Base-by-base conservation (phyloP, 192 early-diverging fungal species). In the Gamsiella multidivaricata region DNA sequence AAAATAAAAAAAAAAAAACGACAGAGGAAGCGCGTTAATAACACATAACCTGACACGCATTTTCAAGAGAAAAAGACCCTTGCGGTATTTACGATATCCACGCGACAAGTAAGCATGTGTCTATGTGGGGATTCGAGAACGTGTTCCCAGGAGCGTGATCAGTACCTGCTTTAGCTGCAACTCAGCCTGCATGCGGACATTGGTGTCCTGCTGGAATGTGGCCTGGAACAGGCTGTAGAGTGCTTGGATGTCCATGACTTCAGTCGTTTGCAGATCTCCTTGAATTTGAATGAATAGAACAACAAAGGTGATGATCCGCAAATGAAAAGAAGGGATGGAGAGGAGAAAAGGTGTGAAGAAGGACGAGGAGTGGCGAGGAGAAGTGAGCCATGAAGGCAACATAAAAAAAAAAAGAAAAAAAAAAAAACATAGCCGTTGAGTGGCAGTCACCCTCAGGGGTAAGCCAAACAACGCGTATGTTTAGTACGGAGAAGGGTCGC, bases 151-250 rank as follows among this genome's bases (percentile, higher is more conserved):
- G 41, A 18, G 41, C 18, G 41, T 18, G 41, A 42, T 42, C n/a
- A n/a, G 10, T 72, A 87, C 92, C 84, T 88, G 85, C 80, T 91
- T 89, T 64, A 97, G 87, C 59, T 92, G 88, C 58, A 86, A 66
- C 72, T 97, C 96, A 25, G 94, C 96, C 65, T 88, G 89, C 64
- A 91, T 91, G 79, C 93, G 94, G 28, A 93, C 83, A 54, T 89
- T 83, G 14, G 88, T 88, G 65, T 95, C 94, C 29, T 92, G 86
- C 65, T 93, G 88, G 76, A 91, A 85, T 25, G 96, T 94, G 25
- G 91, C 88, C 61, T 86, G 86, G 78, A 96, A 94, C 28, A 94
- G 80, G 62, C 84, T 82, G 67, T 91, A 92, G 20, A 92, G 81
- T 42, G 81, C 46, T 37, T 75, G 79, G 32, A 80, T 74, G 65